Base-by-base conservation (phyloP, 208 protist genomes). In the Acanthamoeba healyi region DNA sequence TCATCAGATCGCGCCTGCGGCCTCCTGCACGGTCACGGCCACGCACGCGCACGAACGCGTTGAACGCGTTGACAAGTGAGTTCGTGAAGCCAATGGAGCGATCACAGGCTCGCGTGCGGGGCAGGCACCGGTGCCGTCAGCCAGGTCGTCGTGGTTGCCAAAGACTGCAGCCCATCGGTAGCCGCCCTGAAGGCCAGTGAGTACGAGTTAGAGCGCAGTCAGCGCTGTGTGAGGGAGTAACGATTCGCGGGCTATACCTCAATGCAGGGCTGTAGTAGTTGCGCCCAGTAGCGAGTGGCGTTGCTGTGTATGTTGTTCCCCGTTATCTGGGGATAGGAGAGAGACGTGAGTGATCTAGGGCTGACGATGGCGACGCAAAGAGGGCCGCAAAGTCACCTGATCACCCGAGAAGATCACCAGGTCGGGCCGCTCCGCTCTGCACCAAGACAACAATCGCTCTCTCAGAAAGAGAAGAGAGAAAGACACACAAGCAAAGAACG, bases 301-400 rank as follows among this genome's bases (percentile, higher is more conserved):
- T 96, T 96, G 42, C 79, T 46, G n/a, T 92, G 56, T 24, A 96
- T 94, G 79, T 96, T 96, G 32, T 96, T 96, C 19, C 89, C 89
- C 70, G 42, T 65, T 61, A 67, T 88, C 29, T 44, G 22, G 9
- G 46, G 9, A 86, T 10, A 40, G 29, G 7, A 26, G 46, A 86
- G 12, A 88, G 81, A 12, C 70, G 40, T 65, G 42, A 15, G n/a
- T n/a, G n/a, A n/a, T n/a, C n/a, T n/a, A n/a, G n/a, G n/a, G n/a
- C n/a, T n/a, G n/a, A n/a, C n/a, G n/a, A n/a, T n/a, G n/a, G n/a
- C n/a, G 26, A 24, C 72, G 74, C 24, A 84, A 70, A 24, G 81
- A 42, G 12, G 81, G 42, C 10, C 94, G 86, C 12, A 12, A 49
- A 44, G 93, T 95, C 0, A 96, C 93, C 42, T 94, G 42, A 91